Percentiles rank a stretch among this genome's conserved stretches.
These are phyloP conservation scores for Chimonanthus salicifolius DNA, from an alignment of 164 flowering plant genomes.

Conservation along the genomic window DNA sequence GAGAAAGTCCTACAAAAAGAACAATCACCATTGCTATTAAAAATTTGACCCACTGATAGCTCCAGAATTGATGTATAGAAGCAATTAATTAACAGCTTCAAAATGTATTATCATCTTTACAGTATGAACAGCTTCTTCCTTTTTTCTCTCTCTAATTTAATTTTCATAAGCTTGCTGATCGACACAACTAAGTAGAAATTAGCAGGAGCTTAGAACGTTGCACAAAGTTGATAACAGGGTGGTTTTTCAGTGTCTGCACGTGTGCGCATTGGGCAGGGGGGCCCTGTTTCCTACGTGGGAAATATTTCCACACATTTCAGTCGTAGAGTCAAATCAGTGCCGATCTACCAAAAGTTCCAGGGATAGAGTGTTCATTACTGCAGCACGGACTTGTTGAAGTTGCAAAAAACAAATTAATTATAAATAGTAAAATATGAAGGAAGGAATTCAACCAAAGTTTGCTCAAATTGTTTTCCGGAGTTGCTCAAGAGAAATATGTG, in stretches of 20 bases:
- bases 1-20: slow-evolving; percentile 68
- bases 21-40: background rate
- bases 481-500: slow-evolving; percentile 69
- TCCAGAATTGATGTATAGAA: background rate
- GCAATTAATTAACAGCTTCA: background rate
- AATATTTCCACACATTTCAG: background rate
- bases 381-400: background rate
- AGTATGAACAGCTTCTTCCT: background rate
- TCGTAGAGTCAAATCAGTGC: no score
- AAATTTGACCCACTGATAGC: background rate
- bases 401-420: background rate
- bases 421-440: background rate
- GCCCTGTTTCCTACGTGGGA: no score
- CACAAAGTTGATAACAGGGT: no score
- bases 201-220: no score
- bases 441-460: slow-evolving; percentile 55
- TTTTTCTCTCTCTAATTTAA: background rate
- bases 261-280: no score
- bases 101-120: background rate
- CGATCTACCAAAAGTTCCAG: no score
- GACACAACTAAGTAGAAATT: background rate
- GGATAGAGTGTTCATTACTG: background rate
- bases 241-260: no score
- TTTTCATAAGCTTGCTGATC: background rate
- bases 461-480: slow-evolving; percentile 65